Evolutionary conservation across 768 basidiomycete genomes (phyloP), one percentile per base, ranked within the genome.

Genomic region (Filobasidium wieringae): DNA sequence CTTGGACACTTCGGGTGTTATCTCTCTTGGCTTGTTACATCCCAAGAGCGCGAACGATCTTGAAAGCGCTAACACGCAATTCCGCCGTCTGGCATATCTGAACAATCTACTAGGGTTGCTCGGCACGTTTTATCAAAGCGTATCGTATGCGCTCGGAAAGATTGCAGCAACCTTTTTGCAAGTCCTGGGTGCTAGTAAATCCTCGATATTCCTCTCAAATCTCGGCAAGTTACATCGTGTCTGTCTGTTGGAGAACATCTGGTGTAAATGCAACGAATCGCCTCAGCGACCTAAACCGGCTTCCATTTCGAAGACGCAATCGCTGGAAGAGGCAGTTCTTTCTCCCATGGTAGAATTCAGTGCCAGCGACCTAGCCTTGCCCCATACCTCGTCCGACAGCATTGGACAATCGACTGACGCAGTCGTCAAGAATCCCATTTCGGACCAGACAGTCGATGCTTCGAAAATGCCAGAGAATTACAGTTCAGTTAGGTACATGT

Each of bases 241-340:
- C 1, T 84, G 82, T 60, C 80, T 88, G 6, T 88, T 87, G 86
- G 88, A 93, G 74, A 90, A 88, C 64, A 85, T 88, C 37, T 74
- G 82, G 17, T 78, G 95, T 51, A 86, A 85, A 63, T 76, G 78
- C 17, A 81, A 80, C 26, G 77, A 15, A 71, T 47, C 76, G 15
- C 80, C 78, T 47, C 14, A 19, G 24, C 22, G 29, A 27, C 17
- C 14, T 31, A 53, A 24, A 7, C 36, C 34, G 26, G 26, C 29
- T 29, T 29, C 26, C 33, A 57, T 26, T 22, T 22, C 27, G 15
- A 5, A 9, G 56, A 36, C 29, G 32, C 33, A 24, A 12, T 26
- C 32, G 2, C 17, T 50, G 4, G 34, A 47, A 15, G 49, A 30
- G 17, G 41, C 22, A 11, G 3, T 51, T 1, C 19, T 12, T 30